Evolutionary conservation across 163 green algal species (phyloP).

Genomic region (Trebouxiophyceae sp.): DNA sequence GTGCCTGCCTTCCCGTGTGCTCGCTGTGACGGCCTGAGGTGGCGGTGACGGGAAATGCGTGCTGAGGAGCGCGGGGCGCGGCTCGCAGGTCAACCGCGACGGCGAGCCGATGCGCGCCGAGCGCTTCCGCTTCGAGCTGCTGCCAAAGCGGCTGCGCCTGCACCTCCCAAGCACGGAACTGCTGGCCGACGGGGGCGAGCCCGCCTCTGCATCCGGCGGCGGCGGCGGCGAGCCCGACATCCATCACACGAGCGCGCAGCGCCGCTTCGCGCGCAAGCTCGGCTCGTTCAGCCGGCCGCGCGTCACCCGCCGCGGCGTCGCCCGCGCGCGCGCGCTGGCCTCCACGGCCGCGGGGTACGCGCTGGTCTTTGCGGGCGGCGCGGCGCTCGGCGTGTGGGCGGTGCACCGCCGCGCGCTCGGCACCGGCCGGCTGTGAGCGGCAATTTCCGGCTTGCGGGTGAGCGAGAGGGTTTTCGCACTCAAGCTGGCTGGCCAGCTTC

Average conservation of each 20-base stretch:
- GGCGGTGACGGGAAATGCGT: background rate
- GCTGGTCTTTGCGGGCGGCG: background rate
- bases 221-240: too few species aligned
- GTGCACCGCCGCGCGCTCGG: too few species aligned
- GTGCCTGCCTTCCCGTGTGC: background rate
- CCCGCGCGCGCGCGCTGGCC: background rate
- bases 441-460: too few species aligned
- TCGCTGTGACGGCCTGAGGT: background rate
- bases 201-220: too few species aligned
- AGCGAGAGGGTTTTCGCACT: too few species aligned
- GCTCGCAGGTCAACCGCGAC: conserved; percentile 19
- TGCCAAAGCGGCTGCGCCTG: conserved; percentile 8
- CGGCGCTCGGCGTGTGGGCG: background rate
- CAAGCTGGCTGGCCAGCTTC: too few species aligned
- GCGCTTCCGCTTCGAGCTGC: conserved; percentile 13
- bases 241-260: too few species aligned
- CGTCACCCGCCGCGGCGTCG: background rate
- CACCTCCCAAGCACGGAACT: conserved; percentile 17
- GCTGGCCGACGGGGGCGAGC: too few species aligned
- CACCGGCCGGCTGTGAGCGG: too few species aligned
- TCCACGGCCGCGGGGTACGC: background rate
- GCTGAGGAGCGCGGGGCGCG: background rate
- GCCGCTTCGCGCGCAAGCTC: background rate
- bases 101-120: conserved; percentile 14
- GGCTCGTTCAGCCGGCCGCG: background rate